Evolutionary conservation across 371 early-diverging fungal species (phyloP).

Genomic region (Syncephalastrum sp.): DNA sequence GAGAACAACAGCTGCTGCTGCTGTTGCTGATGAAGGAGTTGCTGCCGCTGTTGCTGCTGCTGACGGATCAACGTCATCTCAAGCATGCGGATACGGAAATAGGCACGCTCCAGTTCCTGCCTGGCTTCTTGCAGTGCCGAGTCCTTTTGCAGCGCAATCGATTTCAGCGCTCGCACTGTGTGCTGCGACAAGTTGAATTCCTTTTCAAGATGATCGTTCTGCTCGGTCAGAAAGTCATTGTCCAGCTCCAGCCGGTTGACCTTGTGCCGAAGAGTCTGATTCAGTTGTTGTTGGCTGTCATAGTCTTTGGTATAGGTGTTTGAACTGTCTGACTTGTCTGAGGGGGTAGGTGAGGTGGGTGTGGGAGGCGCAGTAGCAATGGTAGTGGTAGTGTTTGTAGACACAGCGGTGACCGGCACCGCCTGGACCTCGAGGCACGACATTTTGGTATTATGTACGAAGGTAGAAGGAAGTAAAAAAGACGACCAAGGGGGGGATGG

Average conservation of each 20-base stretch:
- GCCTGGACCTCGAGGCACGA: too few relatives aligned
- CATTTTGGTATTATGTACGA: too few relatives aligned
- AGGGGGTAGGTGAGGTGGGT: too few relatives aligned
- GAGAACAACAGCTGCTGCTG: not conserved
- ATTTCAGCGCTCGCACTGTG: conserved; percentile 42
- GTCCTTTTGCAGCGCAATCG: conserved; percentile 41
- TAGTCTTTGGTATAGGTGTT: too few relatives aligned
- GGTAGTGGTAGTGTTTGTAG: too few relatives aligned
- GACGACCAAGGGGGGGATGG: too few relatives aligned
- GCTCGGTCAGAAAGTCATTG: conserved; percentile 39
- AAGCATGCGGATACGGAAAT: conserved; percentile 36
- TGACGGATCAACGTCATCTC: conserved; percentile 26
- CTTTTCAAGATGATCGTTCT: conserved; percentile 37
- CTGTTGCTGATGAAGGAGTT: conserved; percentile 10
- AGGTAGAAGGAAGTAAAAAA: too few relatives aligned
- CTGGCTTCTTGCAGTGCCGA: conserved; percentile 36
- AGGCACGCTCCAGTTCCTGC: conserved; percentile 52
- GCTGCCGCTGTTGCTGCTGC: conserved; percentile 19
- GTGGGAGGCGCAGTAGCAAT: too few relatives aligned
- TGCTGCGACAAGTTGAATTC: conserved; percentile 44
- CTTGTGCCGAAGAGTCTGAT: conserved; percentile 2
- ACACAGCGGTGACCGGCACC: too few relatives aligned
- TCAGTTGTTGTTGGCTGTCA: too few relatives aligned
- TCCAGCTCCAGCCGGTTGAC: conserved; percentile 39
- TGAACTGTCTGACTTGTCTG: too few relatives aligned